phyloP scores from a whole-genome alignment of 805 yeast species.

The Wickerhamiella bombiphila region DNA sequence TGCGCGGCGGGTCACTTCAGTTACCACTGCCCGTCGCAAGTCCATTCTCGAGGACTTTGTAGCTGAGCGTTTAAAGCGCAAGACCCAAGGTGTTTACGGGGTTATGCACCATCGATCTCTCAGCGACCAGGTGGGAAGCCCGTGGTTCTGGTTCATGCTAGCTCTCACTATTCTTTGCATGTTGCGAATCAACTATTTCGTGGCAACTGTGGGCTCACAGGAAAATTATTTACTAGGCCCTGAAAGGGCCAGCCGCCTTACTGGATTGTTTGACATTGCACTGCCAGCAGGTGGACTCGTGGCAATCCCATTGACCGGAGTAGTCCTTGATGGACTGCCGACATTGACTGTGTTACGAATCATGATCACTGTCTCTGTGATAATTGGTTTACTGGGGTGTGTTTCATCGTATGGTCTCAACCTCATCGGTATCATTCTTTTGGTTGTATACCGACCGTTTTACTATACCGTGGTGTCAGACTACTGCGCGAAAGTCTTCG shows the following conservation, averaged over 20 bases:
- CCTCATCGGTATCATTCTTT: conserved; percentile 48
- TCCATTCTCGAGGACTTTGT: conserved; percentile 12
- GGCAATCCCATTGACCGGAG: conserved; percentile 78
- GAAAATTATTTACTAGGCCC: conserved; percentile 51
- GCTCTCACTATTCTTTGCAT: conserved; percentile 72
- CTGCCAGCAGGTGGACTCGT: conserved; percentile 79
- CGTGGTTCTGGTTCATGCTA: conserved; percentile 71
- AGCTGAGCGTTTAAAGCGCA: conserved; percentile 1
- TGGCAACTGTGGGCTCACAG: conserved; percentile 77
- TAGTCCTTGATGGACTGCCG: conserved; percentile 57
- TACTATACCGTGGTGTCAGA: conserved; percentile 89
- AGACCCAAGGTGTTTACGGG: conserved; percentile 44
- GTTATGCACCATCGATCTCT: conserved; percentile 52
- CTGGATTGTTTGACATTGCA: conserved; percentile 69
- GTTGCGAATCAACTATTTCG: conserved; percentile 84
- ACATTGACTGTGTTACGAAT: conserved; percentile 39
- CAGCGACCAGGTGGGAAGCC: conserved; percentile 31
- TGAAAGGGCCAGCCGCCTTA: conserved; percentile 40
- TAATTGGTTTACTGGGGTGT: conserved; percentile 61
- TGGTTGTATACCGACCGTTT: conserved; percentile 80
- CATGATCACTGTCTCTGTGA: conserved; percentile 38
- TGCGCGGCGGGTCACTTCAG: conserved; percentile 6
- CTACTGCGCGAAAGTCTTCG: conserved; percentile 83
- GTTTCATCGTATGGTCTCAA: conserved; percentile 37
- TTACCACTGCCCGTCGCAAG: conserved; percentile 7